phyloP scores from a whole-genome alignment of 139 green algal species.

The Coccomyxa sp. region DNA sequence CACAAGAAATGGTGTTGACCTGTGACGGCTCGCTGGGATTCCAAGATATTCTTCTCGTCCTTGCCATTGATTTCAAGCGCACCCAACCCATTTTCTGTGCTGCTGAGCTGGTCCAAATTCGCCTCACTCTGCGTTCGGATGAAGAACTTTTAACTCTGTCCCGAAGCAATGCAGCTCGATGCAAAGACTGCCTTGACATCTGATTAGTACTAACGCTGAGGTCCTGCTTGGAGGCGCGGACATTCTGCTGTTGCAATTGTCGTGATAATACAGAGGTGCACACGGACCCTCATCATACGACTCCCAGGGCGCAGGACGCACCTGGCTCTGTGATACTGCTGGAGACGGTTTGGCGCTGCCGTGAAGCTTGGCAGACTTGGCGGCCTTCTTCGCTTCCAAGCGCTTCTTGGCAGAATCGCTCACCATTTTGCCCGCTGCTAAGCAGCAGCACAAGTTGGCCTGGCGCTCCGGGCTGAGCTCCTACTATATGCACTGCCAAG shows the following conservation, averaged over 20 bases:
- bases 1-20: too few relatives aligned
- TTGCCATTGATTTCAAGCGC: background rate
- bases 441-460: too few relatives aligned
- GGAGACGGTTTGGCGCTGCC: background rate
- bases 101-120: background rate
- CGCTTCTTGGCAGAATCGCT: background rate
- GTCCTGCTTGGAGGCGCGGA: background rate
- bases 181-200: background rate
- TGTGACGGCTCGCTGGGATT: background rate
- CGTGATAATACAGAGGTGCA: background rate
- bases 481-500: too few relatives aligned
- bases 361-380: background rate
- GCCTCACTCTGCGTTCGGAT: background rate
- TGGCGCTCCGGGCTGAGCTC: too few relatives aligned
- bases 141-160: too few relatives aligned
- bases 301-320: background rate
- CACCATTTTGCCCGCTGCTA: too few relatives aligned
- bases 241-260: background rate
- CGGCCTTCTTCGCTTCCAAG: background rate
- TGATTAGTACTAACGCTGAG: background rate
- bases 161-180: too few relatives aligned
- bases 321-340: background rate
- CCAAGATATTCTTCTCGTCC: background rate
- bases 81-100: background rate
- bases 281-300: background rate